These are phyloP conservation scores for Fraxinus ornus DNA, from an alignment of 305 asterid genomes.

Conservation along the genomic window DNA sequence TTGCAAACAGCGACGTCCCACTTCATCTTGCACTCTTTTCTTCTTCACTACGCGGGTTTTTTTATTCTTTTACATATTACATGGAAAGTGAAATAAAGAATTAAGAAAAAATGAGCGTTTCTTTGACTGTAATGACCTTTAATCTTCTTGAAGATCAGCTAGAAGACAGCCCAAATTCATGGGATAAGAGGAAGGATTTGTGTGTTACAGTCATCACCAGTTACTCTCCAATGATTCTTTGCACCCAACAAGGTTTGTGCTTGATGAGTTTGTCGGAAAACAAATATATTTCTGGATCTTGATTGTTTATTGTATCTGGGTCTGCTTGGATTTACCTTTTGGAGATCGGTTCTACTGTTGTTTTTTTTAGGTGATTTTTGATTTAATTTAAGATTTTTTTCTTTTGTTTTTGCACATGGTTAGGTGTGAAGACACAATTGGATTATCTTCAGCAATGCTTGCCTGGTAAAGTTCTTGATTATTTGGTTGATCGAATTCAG, in stretches of 20 bases:
- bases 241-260: constrained; percentile 83
- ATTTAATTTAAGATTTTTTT: constrained; percentile 8
- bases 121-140: constrained; percentile 83
- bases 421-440: constrained; percentile 89
- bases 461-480: constrained; percentile 57
- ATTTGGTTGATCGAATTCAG: not conserved
- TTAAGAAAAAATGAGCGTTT: constrained; percentile 66
- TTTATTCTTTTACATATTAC: not conserved
- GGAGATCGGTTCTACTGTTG: constrained; percentile 8
- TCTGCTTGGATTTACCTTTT: constrained; percentile 17
- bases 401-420: constrained; percentile 15
- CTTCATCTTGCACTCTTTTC: not conserved
- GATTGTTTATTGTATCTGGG: constrained; percentile 38
- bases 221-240: constrained; percentile 84
- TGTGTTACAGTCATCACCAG: constrained; percentile 82
- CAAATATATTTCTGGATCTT: constrained; percentile 33
- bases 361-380: constrained; percentile 22
- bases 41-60: not conserved
- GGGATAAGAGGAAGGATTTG: constrained; percentile 93
- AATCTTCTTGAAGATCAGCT: constrained; percentile 92
- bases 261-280: not conserved
- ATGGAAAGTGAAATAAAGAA: not conserved
- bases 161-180: constrained; percentile 77
- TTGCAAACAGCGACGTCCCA: not conserved
- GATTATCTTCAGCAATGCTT: constrained; percentile 90